These are phyloP conservation scores for Excoecaria cochinchinensis DNA, from an alignment of 345 rosid genomes.

Conservation along the genomic window DNA sequence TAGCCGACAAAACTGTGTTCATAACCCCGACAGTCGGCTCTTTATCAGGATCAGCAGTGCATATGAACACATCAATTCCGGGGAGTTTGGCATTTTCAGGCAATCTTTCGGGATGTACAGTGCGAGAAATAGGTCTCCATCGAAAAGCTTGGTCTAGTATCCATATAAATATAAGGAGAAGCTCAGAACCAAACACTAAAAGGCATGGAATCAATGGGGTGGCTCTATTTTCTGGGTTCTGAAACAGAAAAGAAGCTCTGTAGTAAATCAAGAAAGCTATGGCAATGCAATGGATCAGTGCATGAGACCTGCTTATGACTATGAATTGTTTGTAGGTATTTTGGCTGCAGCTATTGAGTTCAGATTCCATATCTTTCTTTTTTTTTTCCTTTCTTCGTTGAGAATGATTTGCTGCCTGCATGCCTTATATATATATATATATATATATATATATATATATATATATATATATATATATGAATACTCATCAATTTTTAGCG, in stretches of 20 bases:
- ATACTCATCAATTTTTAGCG: neutral
- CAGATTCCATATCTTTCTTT: no score
- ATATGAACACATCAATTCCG: conserved; percentile 46
- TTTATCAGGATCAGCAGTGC: conserved; percentile 47
- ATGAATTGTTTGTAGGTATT: conserved; percentile 17
- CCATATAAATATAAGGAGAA: conserved; percentile 32
- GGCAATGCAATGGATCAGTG: conserved; percentile 32
- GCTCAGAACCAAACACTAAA: conserved; percentile 30
- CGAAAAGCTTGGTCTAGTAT: conserved; percentile 21
- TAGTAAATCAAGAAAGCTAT: conserved; percentile 30
- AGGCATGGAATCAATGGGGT: conserved; percentile 23
- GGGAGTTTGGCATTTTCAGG: conserved; percentile 32
- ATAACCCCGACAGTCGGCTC: conserved; percentile 45
- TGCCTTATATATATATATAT: no score
- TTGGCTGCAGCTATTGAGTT: conserved; percentile 17
- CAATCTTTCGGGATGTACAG: conserved; percentile 38
- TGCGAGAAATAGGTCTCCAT: conserved; percentile 37
- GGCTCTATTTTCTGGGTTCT: neutral
- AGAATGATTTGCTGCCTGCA: no score
- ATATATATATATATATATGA: no score
- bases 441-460: no score
- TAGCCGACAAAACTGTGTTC: conserved; percentile 46
- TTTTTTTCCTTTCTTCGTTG: no score
- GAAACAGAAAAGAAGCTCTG: conserved; percentile 36
- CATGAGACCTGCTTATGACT: conserved; percentile 28